Conservation (phyloP, 2,329 filamentous ascomycete species). For the Fusarium graminum region DNA sequence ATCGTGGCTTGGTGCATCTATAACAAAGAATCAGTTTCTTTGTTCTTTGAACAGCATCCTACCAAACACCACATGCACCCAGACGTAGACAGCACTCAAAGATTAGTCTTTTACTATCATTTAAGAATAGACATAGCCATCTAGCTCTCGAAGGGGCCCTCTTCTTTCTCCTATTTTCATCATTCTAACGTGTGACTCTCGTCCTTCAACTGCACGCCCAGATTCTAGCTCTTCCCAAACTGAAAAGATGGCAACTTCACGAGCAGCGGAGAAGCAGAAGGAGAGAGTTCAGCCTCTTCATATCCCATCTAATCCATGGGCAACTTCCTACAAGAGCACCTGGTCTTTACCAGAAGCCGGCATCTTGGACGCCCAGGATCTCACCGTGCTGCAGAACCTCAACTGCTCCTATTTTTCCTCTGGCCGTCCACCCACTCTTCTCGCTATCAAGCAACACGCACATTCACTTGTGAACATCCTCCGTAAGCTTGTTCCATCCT, state of each 20-base stretch:
- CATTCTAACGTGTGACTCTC: not conserved
- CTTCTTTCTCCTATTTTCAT: conserved; percentile 11
- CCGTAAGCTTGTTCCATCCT: conserved; percentile 59
- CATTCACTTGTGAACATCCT: conserved; percentile 69
- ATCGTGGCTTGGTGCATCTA: not conserved
- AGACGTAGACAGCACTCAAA: not conserved
- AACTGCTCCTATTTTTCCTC: conserved; percentile 72
- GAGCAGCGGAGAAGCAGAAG: conserved; percentile 18
- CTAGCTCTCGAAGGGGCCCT: conserved; percentile 3
- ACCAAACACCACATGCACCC: not conserved
- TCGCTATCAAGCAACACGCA: conserved; percentile 70
- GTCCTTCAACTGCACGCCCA: not conserved
- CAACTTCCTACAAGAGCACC: conserved; percentile 47
- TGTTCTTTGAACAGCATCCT: conserved; percentile 39
- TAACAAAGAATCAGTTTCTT: conserved; percentile 43
- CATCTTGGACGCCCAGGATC: conserved; percentile 37
- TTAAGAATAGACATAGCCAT: conserved; percentile 13
- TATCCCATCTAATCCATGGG: conserved; percentile 48
- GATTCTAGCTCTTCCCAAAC: not conserved
- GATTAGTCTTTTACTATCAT: not conserved
- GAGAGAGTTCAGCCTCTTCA: conserved; percentile 10
- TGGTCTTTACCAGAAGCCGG: conserved; percentile 45
- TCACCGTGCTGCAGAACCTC: conserved; percentile 56
- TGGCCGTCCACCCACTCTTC: conserved; percentile 65
- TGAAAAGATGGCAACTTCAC: conserved; percentile 12